phyloP scores from a whole-genome alignment of 2,329 filamentous ascomycete genomes.

The Hawksworthiomyces lignivorus region DNA sequence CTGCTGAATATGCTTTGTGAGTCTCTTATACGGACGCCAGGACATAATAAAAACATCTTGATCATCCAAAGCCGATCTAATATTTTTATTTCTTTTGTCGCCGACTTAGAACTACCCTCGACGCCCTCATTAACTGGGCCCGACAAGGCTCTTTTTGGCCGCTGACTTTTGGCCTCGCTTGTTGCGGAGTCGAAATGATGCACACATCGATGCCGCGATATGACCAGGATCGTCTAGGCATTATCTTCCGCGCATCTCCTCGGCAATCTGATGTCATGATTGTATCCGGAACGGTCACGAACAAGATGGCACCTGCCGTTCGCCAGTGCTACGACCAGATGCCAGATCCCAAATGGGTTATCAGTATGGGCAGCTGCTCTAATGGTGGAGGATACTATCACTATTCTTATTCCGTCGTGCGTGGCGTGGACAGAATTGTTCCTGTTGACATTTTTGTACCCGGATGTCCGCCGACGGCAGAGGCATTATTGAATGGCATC shows the following conservation, averaged over 20 bases:
- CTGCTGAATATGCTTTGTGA: too few species aligned
- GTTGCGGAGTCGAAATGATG: slow-evolving; percentile 91
- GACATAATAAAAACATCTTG: too few species aligned
- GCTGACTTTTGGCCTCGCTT: slow-evolving; percentile 80
- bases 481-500: slow-evolving; percentile 45
- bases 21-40: too few species aligned
- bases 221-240: slow-evolving; percentile 79
- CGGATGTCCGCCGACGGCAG: too few species aligned
- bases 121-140: too few species aligned
- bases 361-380: slow-evolving; percentile 63
- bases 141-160: slow-evolving; percentile 80
- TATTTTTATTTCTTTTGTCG: too few species aligned
- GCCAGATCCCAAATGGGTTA: slow-evolving; percentile 82
- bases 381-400: slow-evolving; percentile 69
- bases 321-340: slow-evolving; percentile 92
- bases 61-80: too few species aligned
- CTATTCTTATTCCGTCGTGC: slow-evolving; percentile 59
- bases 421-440: slow-evolving; percentile 57
- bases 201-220: slow-evolving; percentile 78
- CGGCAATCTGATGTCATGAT: slow-evolving; percentile 91
- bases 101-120: too few species aligned
- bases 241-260: slow-evolving; percentile 82
- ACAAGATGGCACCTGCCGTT: slow-evolving; percentile 90
- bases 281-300: slow-evolving; percentile 83
- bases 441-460: slow-evolving; percentile 62